Evolutionary conservation across 148 eudicot species (phyloP), one percentile per base, ranked within the genome.

Genomic region (Spergularia bocconei): DNA sequence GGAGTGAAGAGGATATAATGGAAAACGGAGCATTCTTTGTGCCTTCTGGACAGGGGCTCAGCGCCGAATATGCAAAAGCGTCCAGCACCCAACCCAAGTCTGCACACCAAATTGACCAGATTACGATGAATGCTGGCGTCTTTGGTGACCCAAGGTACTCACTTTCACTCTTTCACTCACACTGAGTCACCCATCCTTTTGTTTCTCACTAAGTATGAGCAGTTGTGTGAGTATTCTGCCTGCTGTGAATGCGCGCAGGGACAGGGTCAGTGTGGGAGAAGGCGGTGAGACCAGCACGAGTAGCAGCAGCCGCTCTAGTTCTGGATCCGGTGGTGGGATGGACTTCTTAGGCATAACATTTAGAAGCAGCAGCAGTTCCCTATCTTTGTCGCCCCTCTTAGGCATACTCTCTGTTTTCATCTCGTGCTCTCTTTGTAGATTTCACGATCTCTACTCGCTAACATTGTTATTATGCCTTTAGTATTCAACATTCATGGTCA

Each of bases 81-180:
- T 79, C 83, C 14, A 92, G 97, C 23, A 61, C 78, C 7, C 87
- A 85, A 71, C 85, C 97, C 68, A 92, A 76, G 71, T 86, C 97
- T 11, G 91, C 86, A 29, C 66, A 47, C 7, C 85, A 85, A 21
- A 74, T 92, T 10, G 84, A 80, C 72, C 95, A 82, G 56, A 87
- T 92, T 77, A 92, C 97, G 25, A 52, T 77, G 51, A 80, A 88
- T 70, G 86, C 97, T 33, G 97, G 97, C 68, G 95, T 82, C 58
- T 77, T 86, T 61, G 92, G 92, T 25, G 90, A 82, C n/a, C 82
- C 91, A 71, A 86, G 91, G 91, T 87, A 74, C 69, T 29, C 36
- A 1, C 1, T 29, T 29, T 29, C 36, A 29, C 36, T 0, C 36
- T 29, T 29, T 29, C 36, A 29, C 36, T 29, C 36, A n/a, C n/a